Percentiles rank a stretch among this genome's conserved stretches.
Conservation (phyloP, 1,284 basidiomycete genomes). For the Blastosporella zonata region DNA sequence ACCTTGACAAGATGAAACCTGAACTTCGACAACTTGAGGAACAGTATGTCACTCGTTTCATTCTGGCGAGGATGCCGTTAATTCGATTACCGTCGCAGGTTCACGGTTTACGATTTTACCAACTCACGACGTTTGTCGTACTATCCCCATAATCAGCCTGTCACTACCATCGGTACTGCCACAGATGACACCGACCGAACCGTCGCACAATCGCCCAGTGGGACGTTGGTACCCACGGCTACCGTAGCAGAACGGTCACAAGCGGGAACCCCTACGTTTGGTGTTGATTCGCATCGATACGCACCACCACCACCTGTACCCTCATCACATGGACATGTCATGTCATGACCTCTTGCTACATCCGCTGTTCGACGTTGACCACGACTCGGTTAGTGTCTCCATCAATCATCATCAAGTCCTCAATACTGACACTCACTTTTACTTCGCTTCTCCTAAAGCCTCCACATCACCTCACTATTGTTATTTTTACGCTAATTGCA, state of each 20-base stretch:
- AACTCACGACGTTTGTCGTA: constrained; percentile 67
- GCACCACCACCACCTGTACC: constrained; percentile 19
- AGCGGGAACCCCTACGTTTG: constrained; percentile 49
- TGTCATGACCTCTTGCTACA: constrained; percentile 10
- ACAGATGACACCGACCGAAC: constrained; percentile 39
- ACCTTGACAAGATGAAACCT: constrained; percentile 82
- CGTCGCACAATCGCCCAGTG: constrained; percentile 32
- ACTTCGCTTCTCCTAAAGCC: background rate
- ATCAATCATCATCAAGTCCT: constrained; percentile 1
- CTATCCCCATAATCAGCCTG: constrained; percentile 75
- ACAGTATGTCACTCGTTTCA: constrained; percentile 55
- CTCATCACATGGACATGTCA: constrained; percentile 20
- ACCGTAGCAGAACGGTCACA: constrained; percentile 60
- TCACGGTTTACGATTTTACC: constrained; percentile 75
- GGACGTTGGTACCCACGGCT: constrained; percentile 39
- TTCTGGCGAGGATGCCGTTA: background rate
- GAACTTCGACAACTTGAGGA: constrained; percentile 93
- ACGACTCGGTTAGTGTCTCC: background rate
- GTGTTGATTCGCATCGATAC: constrained; percentile 25
- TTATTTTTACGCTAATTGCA: constrained; percentile 15
- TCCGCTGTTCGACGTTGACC: background rate
- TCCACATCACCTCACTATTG: constrained; percentile 4
- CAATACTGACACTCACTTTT: background rate
- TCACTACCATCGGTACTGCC: constrained; percentile 45
- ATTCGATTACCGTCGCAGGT: constrained; percentile 38